These are phyloP conservation scores for Coemansia sp. DNA, from an alignment of 192 early-diverging fungal species.

Conservation along the genomic window DNA sequence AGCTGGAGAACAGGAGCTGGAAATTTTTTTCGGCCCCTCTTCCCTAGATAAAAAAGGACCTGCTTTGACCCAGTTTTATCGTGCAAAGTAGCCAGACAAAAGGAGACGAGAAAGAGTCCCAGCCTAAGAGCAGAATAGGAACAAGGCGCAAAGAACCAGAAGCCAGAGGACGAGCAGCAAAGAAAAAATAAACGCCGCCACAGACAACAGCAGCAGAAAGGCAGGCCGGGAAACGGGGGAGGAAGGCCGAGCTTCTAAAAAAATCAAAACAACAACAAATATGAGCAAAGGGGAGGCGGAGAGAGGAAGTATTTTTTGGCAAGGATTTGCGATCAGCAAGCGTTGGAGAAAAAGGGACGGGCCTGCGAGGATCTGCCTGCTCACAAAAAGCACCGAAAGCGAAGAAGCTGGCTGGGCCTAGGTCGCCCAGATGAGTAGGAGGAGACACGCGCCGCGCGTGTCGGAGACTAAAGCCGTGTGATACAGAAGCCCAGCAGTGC, in stretches of 20 bases:
- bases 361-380: neutral
- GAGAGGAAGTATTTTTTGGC: slow-evolving; percentile 13
- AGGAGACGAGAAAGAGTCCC: neutral
- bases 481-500: neutral
- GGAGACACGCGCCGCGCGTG: slow-evolving; percentile 6
- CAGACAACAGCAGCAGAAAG: slow-evolving; percentile 1
- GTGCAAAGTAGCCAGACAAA: neutral
- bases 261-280: slow-evolving; percentile 33
- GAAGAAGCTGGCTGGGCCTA: slow-evolving; percentile 1
- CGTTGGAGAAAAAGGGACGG: neutral
- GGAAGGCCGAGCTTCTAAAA: slow-evolving; percentile 4
- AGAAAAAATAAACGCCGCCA: neutral
- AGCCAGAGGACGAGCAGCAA: neutral
- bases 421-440: neutral
- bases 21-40: slow-evolving; percentile 2
- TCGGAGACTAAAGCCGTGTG: slow-evolving; percentile 13
- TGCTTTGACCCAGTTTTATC: slow-evolving; percentile 25
- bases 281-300: slow-evolving; percentile 17
- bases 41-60: slow-evolving; percentile 5
- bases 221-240: slow-evolving; percentile 10
- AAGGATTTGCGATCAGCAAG: slow-evolving; percentile 41
- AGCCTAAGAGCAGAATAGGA: slow-evolving; percentile 6
- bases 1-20: neutral
- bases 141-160: slow-evolving; percentile 3
- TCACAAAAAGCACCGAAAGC: neutral